Base-by-base conservation (phyloP, 2,329 filamentous ascomycete genomes). In the Incumbomyces lentus region DNA sequence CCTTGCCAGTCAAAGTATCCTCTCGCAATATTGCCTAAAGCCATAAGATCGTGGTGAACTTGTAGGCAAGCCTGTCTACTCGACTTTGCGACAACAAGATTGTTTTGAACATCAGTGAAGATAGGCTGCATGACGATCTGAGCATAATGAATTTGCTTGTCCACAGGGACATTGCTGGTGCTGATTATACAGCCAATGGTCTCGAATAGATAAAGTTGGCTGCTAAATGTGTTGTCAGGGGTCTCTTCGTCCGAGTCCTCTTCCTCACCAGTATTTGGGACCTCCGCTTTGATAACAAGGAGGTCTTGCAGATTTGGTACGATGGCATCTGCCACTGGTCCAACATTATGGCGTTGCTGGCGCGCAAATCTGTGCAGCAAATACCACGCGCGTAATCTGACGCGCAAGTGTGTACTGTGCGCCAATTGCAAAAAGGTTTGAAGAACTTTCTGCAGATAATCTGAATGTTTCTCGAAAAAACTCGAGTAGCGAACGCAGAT, bases 31-130 rank as follows among this genome's bases (percentile, higher is more conserved):
- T 88, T 95, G 11, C 92, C 92, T 26, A 98, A 72, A 13, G 93
- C 93, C 84, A 95, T 89, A 55, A 98, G 87, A 55, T 94, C 84
- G 63, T 98, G 92, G 62, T 98, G 92, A 14, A 95, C 86, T 65
- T 98, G 92, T 14, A 95, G 71, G 33, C 83, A 70, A 1, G 90
- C 84, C 58, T 88, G 81, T 40, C 86, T 80, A 60, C 96, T 88
- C 34, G 78, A 71, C 62, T 86, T 86, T 22, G 90, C 92, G 46
- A 80, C 71, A 10, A 74, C 73, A 14, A 98, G 72, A 58, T 90
- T 82, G 46, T 76, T 76, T 62, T 95, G 81, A 73, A 98, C 84
- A 58, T 96, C 89, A n/a, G 75, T 69, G 61, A 95, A 94, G 7
- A 98, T 71, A 11, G 92, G 92, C 47, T 82, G 82, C 75, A 96